Evolutionary conservation across 352 stramenopile species (phyloP).

Genomic region (Phytophthora cajani): DNA sequence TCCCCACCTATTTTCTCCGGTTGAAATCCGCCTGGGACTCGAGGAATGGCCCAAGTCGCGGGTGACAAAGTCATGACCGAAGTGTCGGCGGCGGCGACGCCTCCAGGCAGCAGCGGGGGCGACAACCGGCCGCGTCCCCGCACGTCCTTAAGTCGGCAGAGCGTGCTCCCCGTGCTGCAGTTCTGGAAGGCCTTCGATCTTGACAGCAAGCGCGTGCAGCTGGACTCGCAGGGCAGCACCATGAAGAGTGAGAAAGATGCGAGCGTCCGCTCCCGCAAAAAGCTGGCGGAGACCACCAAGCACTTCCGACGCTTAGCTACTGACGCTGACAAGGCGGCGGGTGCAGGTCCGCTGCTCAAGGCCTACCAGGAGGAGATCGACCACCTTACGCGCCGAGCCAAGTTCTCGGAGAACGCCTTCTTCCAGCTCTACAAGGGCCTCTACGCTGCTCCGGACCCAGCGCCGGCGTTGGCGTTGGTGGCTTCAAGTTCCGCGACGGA

Average conservation of each 20-base stretch:
- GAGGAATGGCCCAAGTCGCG: conserved; percentile 32
- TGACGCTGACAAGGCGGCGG: conserved; percentile 76
- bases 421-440: conserved; percentile 89
- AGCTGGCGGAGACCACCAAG: conserved; percentile 87
- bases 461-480: conserved; percentile 68
- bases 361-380: conserved; percentile 94
- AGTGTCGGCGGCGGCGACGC: conserved; percentile 16
- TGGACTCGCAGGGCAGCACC: conserved; percentile 77
- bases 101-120: conserved; percentile 25
- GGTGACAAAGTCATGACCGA: conserved; percentile 40
- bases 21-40: background rate
- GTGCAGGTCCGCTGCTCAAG: conserved; percentile 71
- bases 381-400: conserved; percentile 91
- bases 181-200: conserved; percentile 91
- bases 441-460: conserved; percentile 86
- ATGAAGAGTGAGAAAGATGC: conserved; percentile 90
- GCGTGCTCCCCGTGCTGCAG: conserved; percentile 66
- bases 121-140: conserved; percentile 15
- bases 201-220: conserved; percentile 82
- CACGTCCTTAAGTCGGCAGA: conserved; percentile 31
- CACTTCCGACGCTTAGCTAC: conserved; percentile 70
- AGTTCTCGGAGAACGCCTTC: conserved; percentile 92
- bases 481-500: conserved; percentile 41
- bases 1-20: conserved; percentile 4
- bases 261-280: conserved; percentile 81